A percentile compares a stretch with the other conserved stretches of the same genome.
phyloP scores from a whole-genome alignment of 345 rosid genomes.

The Geranium rotundifolium region DNA sequence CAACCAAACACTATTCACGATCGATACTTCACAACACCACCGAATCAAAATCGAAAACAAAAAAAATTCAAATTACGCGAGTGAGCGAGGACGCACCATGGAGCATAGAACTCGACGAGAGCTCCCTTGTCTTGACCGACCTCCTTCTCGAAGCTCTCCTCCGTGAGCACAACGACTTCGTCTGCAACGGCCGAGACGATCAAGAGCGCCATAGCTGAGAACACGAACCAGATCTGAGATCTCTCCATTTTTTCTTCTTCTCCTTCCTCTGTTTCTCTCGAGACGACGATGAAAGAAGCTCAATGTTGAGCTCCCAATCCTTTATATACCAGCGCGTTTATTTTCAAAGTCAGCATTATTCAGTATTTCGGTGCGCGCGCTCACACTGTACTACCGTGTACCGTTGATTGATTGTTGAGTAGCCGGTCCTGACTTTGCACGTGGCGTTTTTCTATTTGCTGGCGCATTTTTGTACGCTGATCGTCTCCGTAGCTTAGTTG shows the following conservation, averaged over 20 bases:
- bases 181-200: conserved; percentile 53
- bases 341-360: neutral
- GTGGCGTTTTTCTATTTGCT: neutral
- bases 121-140: conserved; percentile 86
- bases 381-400: neutral
- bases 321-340: no score
- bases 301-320: neutral
- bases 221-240: conserved; percentile 63
- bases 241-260: conserved; percentile 29
- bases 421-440: neutral
- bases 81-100: conserved; percentile 45
- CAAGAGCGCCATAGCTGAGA: conserved; percentile 34
- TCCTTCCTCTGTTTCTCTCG: neutral
- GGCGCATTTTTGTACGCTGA: neutral
- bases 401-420: neutral
- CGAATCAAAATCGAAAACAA: neutral
- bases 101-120: conserved; percentile 98
- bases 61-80: neutral
- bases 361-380: neutral
- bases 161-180: conserved; percentile 75
- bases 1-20: neutral
- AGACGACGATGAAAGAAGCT: neutral
- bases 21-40: neutral
- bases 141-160: conserved; percentile 88
- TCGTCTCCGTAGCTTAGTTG: neutral